These are phyloP conservation scores for Steccherinum ochraceum DNA, from an alignment of 768 basidiomycete species.

Conservation along the genomic window DNA sequence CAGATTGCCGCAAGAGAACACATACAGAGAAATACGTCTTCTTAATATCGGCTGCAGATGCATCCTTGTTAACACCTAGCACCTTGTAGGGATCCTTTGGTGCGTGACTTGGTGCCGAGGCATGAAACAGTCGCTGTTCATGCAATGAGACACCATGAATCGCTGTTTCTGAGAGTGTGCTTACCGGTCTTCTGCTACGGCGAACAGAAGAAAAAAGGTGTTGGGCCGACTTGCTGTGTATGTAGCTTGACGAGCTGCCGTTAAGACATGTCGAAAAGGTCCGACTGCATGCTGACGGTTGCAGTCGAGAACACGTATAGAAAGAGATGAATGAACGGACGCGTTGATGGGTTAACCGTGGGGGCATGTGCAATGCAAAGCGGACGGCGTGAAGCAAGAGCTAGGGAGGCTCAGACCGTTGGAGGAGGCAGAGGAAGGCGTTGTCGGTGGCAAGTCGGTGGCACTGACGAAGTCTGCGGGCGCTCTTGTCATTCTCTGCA, in stretches of 20 bases:
- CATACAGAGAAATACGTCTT: constrained; percentile 93
- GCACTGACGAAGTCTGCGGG: background rate
- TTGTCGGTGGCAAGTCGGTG: background rate
- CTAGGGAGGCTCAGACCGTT: no score
- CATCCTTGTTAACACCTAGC: constrained; percentile 83
- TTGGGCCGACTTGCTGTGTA: no score
- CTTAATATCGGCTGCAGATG: constrained; percentile 86
- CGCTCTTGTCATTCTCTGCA: background rate
- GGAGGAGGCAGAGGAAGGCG: background rate
- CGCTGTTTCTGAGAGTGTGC: no score
- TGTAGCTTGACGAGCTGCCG: background rate
- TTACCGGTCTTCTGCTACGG: no score
- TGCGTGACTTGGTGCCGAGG: constrained; percentile 45
- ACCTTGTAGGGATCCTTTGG: constrained; percentile 86
- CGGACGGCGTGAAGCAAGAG: background rate
- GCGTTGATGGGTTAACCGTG: constrained; percentile 26
- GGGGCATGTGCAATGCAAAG: constrained; percentile 4
- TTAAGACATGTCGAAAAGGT: constrained; percentile 33
- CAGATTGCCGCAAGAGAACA: constrained; percentile 8
- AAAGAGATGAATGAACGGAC: constrained; percentile 50
- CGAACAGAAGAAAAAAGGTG: no score
- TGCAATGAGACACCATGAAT: constrained; percentile 5
- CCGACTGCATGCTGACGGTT: constrained; percentile 24
- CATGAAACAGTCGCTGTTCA: constrained; percentile 68
- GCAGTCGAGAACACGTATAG: constrained; percentile 46